Evolutionary conservation across 148 eudicot species (phyloP), one percentile per base, ranked within the genome.

Genomic region (Suaeda aralocaspica): DNA sequence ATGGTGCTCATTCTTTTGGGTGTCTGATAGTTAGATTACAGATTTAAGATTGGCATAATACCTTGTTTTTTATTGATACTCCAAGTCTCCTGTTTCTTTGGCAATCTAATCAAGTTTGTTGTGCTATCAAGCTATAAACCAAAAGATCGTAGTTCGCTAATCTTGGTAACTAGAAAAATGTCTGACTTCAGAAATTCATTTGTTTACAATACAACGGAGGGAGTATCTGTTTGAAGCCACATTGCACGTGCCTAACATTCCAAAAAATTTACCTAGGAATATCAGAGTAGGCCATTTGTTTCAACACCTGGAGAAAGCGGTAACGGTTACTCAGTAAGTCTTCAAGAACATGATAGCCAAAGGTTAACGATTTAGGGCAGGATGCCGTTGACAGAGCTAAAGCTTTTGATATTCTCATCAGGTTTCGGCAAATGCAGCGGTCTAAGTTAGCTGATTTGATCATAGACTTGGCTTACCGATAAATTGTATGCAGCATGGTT

Each of bases 221-320:
- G 4, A 36, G 5, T 67, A 16, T 34, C 41, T 46, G 14, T 2
- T 4, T 3, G n/a, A 9, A 7, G 25, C 33, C 31, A 15, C n/a
- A 33, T 14, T 26, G 34, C 0, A 58, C 22, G 30, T 59, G 49
- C 45, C 24, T 51, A 19, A 63, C 29, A 36, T 67, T 77, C 25
- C 39, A 2, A 9, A n/a, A 58, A 30, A 72, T 72, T 21, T 67
- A 31, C 11, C n/a, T 82, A 88, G 90, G 67, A 61, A 46, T 29
- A 72, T 19, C 82, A 85, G 62, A 78, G 70, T 26, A 69, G 59
- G 7, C 68, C 75, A 6, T 82, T 76, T 72, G 83, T 86, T 56
- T 80, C 90, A 59, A 77, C 89, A 28, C 89, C 92, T 3, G 89
- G 89, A 62, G 92, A 90, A n/a, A 83, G 96, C 96, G 46, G 83